These are phyloP conservation scores for Podospora sp. DNA, from an alignment of 495 filamentous ascomycete genomes.

Conservation along the genomic window DNA sequence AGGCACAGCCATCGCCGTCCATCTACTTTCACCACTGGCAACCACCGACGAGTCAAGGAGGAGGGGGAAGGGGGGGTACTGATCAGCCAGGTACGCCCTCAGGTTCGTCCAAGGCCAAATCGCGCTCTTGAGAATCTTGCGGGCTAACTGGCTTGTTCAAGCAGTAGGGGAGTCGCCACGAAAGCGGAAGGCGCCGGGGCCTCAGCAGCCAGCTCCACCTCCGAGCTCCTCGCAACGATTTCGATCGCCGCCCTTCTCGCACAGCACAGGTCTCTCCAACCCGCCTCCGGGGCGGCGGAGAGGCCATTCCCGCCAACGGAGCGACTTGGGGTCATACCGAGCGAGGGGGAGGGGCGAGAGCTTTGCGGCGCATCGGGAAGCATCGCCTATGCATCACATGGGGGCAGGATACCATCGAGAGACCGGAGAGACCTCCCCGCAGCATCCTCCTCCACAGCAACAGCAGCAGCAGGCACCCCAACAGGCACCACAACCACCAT, in stretches of 20 bases:
- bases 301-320: conserved; percentile 70
- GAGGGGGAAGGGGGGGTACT: conserved; percentile 44
- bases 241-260: conserved; percentile 59
- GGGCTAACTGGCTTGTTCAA: conserved; percentile 54
- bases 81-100: conserved; percentile 66
- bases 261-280: conserved; percentile 57
- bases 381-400: conserved; percentile 45
- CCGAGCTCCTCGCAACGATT: conserved; percentile 55
- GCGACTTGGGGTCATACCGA: conserved; percentile 61
- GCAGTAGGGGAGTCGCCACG: conserved; percentile 65
- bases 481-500: conserved; percentile 23
- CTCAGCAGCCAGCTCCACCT: conserved; percentile 59
- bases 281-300: conserved; percentile 61
- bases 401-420: conserved; percentile 16
- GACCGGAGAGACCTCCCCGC: background rate
- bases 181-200: conserved; percentile 71
- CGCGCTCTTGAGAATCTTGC: conserved; percentile 51
- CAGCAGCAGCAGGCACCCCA: conserved; percentile 22
- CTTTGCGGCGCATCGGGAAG: conserved; percentile 42
- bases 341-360: conserved; percentile 42
- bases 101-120: conserved; percentile 65
- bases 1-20: conserved; percentile 58
- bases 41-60: conserved; percentile 67
- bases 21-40: conserved; percentile 95
- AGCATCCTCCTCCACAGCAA: conserved; percentile 4